Conservation (phyloP, 164 flowering plant species). For the Aristolochia contorta region DNA sequence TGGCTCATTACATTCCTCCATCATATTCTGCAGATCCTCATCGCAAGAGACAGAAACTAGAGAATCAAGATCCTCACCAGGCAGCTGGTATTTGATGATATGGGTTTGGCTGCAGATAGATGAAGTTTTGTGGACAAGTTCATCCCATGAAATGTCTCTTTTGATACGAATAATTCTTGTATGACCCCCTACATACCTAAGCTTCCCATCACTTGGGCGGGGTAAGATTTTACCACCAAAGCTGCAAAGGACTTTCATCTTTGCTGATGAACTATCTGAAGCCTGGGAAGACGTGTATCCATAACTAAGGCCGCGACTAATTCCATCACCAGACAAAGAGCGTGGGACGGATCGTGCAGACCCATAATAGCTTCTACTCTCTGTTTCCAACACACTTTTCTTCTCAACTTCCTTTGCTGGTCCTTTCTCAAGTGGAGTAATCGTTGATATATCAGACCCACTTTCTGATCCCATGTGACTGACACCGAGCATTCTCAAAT, state of each 20-base stretch:
- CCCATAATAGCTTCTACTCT: constrained; percentile 24
- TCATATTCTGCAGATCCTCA: constrained; percentile 92
- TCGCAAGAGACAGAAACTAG: constrained; percentile 86
- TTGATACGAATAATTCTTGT: constrained; percentile 65
- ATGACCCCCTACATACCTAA: constrained; percentile 90
- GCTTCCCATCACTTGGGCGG: constrained; percentile 88
- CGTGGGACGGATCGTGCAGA: constrained; percentile 33
- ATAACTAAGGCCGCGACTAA: constrained; percentile 27
- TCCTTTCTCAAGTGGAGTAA: constrained; percentile 26
- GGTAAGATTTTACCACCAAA: constrained; percentile 84
- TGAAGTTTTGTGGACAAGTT: constrained; percentile 44
- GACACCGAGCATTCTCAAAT: constrained; percentile 45
- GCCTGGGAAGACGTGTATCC: constrained; percentile 44
- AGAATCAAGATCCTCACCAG: constrained; percentile 95
- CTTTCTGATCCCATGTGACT: constrained; percentile 51
- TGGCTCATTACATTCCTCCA: constrained; percentile 63
- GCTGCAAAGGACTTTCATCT: constrained; percentile 79
- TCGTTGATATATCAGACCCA: constrained; percentile 50
- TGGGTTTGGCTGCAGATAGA: constrained; percentile 43
- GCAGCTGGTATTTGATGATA: constrained; percentile 81
- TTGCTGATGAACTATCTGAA: constrained; percentile 37
- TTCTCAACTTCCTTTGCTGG: constrained; percentile 32
- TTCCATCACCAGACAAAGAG: constrained; percentile 29
- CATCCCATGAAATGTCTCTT: constrained; percentile 62
- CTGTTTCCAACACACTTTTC: constrained; percentile 25